Evolutionary conservation across 192 early-diverging fungal genomes (phyloP).

Genomic region (Linnemannia zychae): DNA sequence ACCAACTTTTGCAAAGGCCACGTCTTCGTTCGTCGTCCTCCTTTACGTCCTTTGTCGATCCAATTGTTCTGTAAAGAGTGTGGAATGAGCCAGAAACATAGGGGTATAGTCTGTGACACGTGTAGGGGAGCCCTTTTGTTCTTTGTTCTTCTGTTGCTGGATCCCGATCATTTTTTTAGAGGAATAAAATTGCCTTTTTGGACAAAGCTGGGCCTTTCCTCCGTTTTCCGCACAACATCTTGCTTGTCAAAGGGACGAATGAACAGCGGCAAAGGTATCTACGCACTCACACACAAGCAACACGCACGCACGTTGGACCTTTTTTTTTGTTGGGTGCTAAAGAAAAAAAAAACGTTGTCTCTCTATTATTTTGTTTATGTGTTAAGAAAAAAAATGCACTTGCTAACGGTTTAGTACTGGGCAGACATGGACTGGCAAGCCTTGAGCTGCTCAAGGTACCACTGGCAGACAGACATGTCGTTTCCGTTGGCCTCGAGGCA

Average conservation of each 20-base stretch:
- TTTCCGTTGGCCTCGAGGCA: slow-evolving; percentile 88
- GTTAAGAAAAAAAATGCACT: not conserved
- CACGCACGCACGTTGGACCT: not conserved
- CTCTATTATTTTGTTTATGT: not conserved
- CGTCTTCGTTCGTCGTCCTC: not conserved
- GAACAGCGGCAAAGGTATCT: not conserved
- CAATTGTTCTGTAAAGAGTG: not conserved
- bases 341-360: not conserved
- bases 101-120: not conserved
- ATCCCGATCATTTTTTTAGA: slow-evolving; percentile 1
- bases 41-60: not conserved
- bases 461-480: slow-evolving; percentile 88
- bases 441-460: slow-evolving; percentile 93
- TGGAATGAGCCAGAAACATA: not conserved
- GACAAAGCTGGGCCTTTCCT: not conserved
- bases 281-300: not conserved
- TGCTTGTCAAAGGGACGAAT: not conserved
- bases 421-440: slow-evolving; percentile 63
- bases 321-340: not conserved
- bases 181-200: slow-evolving; percentile 8
- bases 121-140: not conserved
- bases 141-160: not conserved
- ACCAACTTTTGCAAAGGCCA: not conserved
- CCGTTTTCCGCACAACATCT: not conserved
- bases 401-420: slow-evolving; percentile 57